Conservation (phyloP, 129 eudicot genomes). For the Centella asiatica region DNA sequence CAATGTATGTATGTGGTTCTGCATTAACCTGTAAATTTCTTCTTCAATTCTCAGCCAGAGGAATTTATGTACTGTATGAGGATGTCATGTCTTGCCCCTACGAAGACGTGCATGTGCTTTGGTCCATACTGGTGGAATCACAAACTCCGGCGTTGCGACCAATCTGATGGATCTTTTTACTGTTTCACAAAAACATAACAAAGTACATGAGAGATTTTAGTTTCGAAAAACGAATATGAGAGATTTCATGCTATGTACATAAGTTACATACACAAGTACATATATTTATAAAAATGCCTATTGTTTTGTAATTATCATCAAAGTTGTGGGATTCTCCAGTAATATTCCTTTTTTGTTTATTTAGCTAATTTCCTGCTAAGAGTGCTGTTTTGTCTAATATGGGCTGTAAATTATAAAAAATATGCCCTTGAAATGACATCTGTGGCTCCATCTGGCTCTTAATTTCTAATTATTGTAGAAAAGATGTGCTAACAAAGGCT, state of each 20-base stretch:
- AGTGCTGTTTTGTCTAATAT: conserved; percentile 8
- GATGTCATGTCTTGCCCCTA: conserved; percentile 93
- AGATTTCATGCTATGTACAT: too few relatives aligned
- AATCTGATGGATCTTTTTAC: conserved; percentile 20
- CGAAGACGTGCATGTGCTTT: conserved; percentile 91
- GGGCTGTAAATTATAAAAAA: conserved; percentile 12
- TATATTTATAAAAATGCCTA: too few relatives aligned
- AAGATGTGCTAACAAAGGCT: too few relatives aligned
- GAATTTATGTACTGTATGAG: conserved; percentile 81
- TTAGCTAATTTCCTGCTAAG: too few relatives aligned
- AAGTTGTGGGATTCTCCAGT: conserved; percentile 10
- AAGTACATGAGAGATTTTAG: conserved; percentile 10
- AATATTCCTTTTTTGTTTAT: too few relatives aligned
- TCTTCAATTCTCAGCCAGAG: conserved; percentile 45
- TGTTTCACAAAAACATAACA: conserved; percentile 2
- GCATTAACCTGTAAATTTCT: not conserved
- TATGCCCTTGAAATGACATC: too few relatives aligned
- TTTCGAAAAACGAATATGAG: conserved; percentile 28
- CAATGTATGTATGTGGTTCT: too few relatives aligned
- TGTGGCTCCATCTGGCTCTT: too few relatives aligned
- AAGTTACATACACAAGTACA: too few relatives aligned
- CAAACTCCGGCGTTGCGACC: conserved; percentile 58
- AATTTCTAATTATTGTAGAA: too few relatives aligned
- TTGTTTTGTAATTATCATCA: conserved; percentile 10
- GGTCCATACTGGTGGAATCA: conserved; percentile 90